Conservation (phyloP, 1,139 yeast genomes). For the Hyphopichia wangnamkhiaoensis region DNA sequence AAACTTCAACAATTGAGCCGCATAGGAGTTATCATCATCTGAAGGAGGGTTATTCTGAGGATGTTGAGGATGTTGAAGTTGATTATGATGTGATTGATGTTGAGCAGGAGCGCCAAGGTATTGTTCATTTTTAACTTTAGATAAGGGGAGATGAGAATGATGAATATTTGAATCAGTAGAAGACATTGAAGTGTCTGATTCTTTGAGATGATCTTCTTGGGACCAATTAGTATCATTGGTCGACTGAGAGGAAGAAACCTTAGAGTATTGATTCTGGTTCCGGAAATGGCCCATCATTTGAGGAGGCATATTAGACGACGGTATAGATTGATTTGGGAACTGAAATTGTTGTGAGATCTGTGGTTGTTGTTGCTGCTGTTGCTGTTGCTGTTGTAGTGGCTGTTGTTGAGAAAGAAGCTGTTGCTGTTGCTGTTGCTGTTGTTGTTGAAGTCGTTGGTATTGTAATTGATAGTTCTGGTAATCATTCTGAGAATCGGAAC, state of each 20-base stretch:
- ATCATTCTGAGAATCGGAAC: too few species aligned
- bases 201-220: slow-evolving; percentile 40
- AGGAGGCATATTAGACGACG: slow-evolving; percentile 9
- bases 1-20: slow-evolving; percentile 57
- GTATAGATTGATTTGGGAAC: slow-evolving; percentile 8
- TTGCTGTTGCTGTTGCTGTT: slow-evolving; percentile 24
- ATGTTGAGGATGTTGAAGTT: not conserved
- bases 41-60: slow-evolving; percentile 7
- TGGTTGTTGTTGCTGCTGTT: slow-evolving; percentile 11
- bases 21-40: slow-evolving; percentile 43
- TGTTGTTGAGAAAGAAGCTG: slow-evolving; percentile 22
- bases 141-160: slow-evolving; percentile 14
- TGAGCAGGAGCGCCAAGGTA: slow-evolving; percentile 1
- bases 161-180: slow-evolving; percentile 26
- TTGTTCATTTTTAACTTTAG: slow-evolving; percentile 10
- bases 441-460: slow-evolving; percentile 22
- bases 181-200: slow-evolving; percentile 46
- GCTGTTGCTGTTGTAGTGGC: slow-evolving; percentile 12
- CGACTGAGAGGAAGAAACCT: slow-evolving; percentile 41
- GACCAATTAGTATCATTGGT: slow-evolving; percentile 52
- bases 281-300: slow-evolving; percentile 30
- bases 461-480: slow-evolving; percentile 33
- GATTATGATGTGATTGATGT: not conserved
- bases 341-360: slow-evolving; percentile 7
- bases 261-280: slow-evolving; percentile 24